Conservation (phyloP, 257 asterid genomes). For the Nemophila menziesii region DNA sequence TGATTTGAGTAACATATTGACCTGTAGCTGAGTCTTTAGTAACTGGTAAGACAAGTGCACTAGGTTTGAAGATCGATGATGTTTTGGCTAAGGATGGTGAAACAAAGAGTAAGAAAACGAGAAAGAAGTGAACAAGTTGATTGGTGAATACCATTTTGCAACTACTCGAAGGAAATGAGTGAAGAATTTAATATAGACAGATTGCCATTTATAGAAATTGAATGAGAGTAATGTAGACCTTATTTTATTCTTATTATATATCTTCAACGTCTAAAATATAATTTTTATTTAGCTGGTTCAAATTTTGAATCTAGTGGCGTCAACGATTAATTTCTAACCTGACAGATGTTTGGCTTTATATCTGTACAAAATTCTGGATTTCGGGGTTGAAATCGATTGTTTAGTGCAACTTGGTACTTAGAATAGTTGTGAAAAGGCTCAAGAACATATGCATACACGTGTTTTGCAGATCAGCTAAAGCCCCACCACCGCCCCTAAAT, state of each 20-base stretch:
- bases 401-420: not conserved
- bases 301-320: too few relatives aligned
- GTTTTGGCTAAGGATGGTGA: conserved; percentile 12
- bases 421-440: too few relatives aligned
- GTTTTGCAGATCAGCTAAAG: too few relatives aligned
- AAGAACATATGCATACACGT: too few relatives aligned
- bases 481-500: too few relatives aligned
- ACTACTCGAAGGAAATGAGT: not conserved
- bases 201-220: not conserved
- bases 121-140: not conserved
- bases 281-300: too few relatives aligned
- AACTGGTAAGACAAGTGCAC: conserved; percentile 12
- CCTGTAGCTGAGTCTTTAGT: conserved; percentile 18
- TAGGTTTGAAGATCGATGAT: conserved; percentile 11
- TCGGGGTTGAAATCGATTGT: not conserved
- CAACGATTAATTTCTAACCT: too few relatives aligned
- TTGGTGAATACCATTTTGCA: not conserved
- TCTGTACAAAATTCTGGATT: too few relatives aligned
- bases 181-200: not conserved
- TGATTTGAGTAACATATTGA: conserved; percentile 19
- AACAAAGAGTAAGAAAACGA: not conserved
- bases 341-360: too few relatives aligned
- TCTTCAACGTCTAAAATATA: too few relatives aligned
- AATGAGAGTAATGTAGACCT: not conserved
- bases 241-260: too few relatives aligned